phyloP scores from a whole-genome alignment of 768 basidiomycete species.

The Mycena vitilis region DNA sequence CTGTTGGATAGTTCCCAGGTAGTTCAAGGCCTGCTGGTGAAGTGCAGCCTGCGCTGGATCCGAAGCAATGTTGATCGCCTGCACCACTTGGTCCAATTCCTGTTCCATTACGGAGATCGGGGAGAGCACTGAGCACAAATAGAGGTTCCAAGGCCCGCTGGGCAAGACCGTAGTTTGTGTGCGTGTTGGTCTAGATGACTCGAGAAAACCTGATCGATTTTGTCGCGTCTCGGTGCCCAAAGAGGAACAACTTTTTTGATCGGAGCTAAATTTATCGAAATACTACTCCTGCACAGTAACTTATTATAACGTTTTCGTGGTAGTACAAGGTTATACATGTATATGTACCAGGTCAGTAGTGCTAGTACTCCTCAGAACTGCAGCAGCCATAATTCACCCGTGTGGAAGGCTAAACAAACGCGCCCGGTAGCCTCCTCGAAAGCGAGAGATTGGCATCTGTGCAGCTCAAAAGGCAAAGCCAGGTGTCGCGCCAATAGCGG shows the following conservation, averaged over 20 bases:
- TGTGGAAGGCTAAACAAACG: slow-evolving; percentile 62
- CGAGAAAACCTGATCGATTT: slow-evolving; percentile 8
- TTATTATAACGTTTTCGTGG: too few species aligned
- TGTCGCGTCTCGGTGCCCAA: slow-evolving; percentile 5
- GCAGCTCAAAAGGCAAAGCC: slow-evolving; percentile 63
- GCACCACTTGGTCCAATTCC: slow-evolving; percentile 80
- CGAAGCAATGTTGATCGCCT: slow-evolving; percentile 90
- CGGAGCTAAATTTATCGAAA: too few species aligned
- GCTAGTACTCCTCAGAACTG: slow-evolving; percentile 42
- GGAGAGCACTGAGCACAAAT: neutral
- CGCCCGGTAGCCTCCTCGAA: slow-evolving; percentile 69
- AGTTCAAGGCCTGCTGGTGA: slow-evolving; percentile 89
- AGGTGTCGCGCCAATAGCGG: slow-evolving; percentile 59
- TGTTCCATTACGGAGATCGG: slow-evolving; percentile 66
- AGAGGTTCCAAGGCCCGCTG: slow-evolving; percentile 2
- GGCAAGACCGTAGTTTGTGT: too few species aligned
- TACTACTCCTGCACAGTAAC: too few species aligned
- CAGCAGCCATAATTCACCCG: slow-evolving; percentile 65
- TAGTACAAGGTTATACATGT: too few species aligned
- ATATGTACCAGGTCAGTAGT: neutral
- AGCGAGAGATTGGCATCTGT: slow-evolving; percentile 57
- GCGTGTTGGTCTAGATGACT: slow-evolving; percentile 1
- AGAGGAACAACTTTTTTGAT: slow-evolving; percentile 2
- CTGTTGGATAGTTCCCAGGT: slow-evolving; percentile 80
- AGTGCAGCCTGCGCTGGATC: slow-evolving; percentile 77